Conservation (phyloP, 768 basidiomycete species). For the Coprinopsis strossmayeri region DNA sequence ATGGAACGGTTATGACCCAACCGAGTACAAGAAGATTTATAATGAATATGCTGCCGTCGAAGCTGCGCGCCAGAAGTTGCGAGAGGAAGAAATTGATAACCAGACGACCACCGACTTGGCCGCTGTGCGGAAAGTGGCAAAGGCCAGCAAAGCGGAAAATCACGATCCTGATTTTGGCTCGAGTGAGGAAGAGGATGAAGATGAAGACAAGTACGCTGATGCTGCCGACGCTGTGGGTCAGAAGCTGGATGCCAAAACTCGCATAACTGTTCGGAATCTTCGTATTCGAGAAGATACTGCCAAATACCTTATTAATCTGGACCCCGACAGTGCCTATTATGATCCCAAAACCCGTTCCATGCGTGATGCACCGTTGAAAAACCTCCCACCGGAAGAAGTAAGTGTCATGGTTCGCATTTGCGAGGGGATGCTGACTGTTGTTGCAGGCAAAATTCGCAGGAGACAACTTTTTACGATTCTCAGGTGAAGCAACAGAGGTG, state of each 20-base stretch:
- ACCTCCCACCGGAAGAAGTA: conserved; percentile 83
- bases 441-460: conserved; percentile 83
- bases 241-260: conserved; percentile 95
- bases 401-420: conserved; percentile 19
- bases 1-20: conserved; percentile 96
- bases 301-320: conserved; percentile 95
- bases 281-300: conserved; percentile 99
- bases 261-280: conserved; percentile 95
- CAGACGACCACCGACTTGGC: conserved; percentile 90
- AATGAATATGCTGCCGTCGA: conserved; percentile 95
- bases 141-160: conserved; percentile 75
- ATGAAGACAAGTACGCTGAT: conserved; percentile 98
- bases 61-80: conserved; percentile 78
- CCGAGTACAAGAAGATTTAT: conserved; percentile 80
- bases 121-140: conserved; percentile 90
- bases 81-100: conserved; percentile 98
- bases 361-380: conserved; percentile 88
- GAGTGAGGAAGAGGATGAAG: conserved; percentile 91
- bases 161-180: conserved; percentile 93
- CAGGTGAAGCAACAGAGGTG: conserved; percentile 90
- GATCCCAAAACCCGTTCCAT: conserved; percentile 99
- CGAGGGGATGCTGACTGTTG: conserved; percentile 1
- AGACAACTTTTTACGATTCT: conserved; percentile 90
- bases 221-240: conserved; percentile 97
- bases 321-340: conserved; percentile 94